Evolutionary conservation across 306 rosid genomes (phyloP).

Genomic region (Quercus variabilis): DNA sequence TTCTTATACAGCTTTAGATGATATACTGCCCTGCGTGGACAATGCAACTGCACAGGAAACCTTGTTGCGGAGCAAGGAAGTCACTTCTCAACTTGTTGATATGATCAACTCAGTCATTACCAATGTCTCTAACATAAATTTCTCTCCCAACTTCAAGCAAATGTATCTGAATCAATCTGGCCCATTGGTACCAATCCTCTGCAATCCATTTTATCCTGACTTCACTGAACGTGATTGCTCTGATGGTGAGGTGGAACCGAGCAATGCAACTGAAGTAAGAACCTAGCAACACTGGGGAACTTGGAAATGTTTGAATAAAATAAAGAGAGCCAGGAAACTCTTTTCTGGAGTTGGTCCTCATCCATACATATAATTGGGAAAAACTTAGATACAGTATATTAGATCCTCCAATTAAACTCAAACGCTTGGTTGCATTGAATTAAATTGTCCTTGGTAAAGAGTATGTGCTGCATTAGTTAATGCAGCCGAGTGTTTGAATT

Average conservation of each 20-base stretch:
- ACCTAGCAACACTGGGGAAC: neutral
- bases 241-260: slow-evolving; percentile 45
- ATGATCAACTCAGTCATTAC: slow-evolving; percentile 34
- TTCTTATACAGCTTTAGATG: slow-evolving; percentile 69
- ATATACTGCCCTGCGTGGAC: slow-evolving; percentile 73
- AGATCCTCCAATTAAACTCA: too few species aligned
- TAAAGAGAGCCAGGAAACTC: neutral
- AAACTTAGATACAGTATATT: too few species aligned
- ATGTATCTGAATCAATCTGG: slow-evolving; percentile 65
- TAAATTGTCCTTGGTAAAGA: too few species aligned
- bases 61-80: slow-evolving; percentile 35
- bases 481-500: too few species aligned
- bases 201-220: slow-evolving; percentile 54
- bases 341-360: neutral
- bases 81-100: slow-evolving; percentile 30
- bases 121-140: slow-evolving; percentile 28
- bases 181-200: slow-evolving; percentile 50
- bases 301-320: neutral
- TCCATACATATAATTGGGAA: neutral
- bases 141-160: slow-evolving; percentile 24
- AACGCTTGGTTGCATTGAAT: too few species aligned
- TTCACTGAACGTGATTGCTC: slow-evolving; percentile 38
- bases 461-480: too few species aligned
- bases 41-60: slow-evolving; percentile 47
- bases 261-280: slow-evolving; percentile 45